Percentiles rank a stretch among this genome's conserved stretches.
Conservation (phyloP, 805 yeast genomes). For the Priceomyces fermenticarens region DNA sequence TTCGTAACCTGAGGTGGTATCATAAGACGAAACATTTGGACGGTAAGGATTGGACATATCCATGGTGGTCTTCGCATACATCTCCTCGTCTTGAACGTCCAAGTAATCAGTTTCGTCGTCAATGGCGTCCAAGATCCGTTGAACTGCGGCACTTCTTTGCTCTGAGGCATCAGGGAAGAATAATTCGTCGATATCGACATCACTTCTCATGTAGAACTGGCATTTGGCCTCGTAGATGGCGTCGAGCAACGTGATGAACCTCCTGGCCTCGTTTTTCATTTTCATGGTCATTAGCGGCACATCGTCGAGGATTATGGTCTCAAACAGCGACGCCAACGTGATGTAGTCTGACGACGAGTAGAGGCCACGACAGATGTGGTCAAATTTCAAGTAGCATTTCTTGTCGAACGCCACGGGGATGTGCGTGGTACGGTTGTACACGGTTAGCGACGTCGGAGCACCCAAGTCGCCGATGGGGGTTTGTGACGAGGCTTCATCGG, state of each 20-base stretch:
- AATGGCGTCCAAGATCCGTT: conserved; percentile 13
- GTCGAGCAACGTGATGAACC: conserved; percentile 64
- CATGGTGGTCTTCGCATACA: conserved; percentile 61
- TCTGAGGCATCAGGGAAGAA: conserved; percentile 55
- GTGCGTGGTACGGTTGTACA: conserved; percentile 53
- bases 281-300: conserved; percentile 57
- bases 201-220: conserved; percentile 52
- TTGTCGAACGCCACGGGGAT: conserved; percentile 43
- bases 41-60: conserved; percentile 63
- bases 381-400: conserved; percentile 49
- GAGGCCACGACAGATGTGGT: conserved; percentile 52
- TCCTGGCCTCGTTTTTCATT: conserved; percentile 65
- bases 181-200: conserved; percentile 46
- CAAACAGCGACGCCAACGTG: conserved; percentile 58
- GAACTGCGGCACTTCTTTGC: conserved; percentile 9
- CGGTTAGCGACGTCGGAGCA: conserved; percentile 34
- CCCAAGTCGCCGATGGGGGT: conserved; percentile 12
- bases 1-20: conserved; percentile 37
- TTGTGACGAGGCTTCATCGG: conserved; percentile 6
- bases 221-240: conserved; percentile 69
- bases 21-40: conserved; percentile 65
- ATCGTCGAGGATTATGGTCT: conserved; percentile 54
- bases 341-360: conserved; percentile 70
- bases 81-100: conserved; percentile 61
- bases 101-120: conserved; percentile 30